These are phyloP conservation scores for Fusarium oxysporum DNA, from an alignment of 2,329 filamentous ascomycete genomes.

Conservation along the genomic window DNA sequence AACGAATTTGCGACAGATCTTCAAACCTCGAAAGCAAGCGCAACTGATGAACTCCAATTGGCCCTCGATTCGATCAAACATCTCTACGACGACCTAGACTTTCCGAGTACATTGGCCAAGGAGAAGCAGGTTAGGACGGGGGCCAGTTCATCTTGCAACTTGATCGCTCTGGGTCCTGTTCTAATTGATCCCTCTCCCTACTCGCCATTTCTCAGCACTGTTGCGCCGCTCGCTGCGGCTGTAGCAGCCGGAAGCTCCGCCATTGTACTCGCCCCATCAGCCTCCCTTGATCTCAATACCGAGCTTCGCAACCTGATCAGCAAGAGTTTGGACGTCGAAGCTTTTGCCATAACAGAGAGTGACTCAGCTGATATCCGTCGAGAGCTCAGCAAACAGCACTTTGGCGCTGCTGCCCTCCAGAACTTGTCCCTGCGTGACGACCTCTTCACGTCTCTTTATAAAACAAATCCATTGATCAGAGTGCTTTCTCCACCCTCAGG, in stretches of 20 bases:
- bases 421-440: not conserved
- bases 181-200: conserved; percentile 7
- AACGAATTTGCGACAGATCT: not conserved
- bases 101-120: not conserved
- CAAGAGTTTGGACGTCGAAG: not conserved
- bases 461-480: not conserved
- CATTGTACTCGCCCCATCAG: not conserved
- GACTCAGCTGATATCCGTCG: not conserved
- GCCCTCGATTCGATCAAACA: conserved; percentile 1
- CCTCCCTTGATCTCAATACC: not conserved
- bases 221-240: not conserved
- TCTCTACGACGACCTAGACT: conserved; percentile 7
- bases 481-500: not conserved
- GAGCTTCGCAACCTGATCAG: not conserved
- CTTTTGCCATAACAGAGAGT: not conserved
- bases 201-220: not conserved
- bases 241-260: not conserved
- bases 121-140: not conserved
- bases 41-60: conserved; percentile 3
- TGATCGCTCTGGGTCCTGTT: not conserved
- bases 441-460: not conserved
- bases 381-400: not conserved
- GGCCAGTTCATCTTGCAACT: not conserved
- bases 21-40: not conserved
- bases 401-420: not conserved